These are phyloP conservation scores for Amaranthus hypochondriacus DNA, from an alignment of 148 eudicot species.

Conservation along the genomic window DNA sequence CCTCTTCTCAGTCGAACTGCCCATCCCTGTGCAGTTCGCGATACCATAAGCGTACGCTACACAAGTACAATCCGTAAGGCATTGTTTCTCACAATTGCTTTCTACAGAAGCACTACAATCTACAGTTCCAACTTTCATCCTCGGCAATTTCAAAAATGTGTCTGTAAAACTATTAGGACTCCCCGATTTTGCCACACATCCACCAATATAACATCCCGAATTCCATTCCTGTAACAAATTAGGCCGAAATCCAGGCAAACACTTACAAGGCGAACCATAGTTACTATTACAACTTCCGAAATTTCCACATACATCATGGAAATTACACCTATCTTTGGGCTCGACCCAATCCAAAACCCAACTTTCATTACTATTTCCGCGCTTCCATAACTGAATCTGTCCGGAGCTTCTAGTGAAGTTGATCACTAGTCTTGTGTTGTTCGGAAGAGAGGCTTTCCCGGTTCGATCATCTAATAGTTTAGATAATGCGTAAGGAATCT, in stretches of 20 bases:
- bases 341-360: conserved; percentile 21
- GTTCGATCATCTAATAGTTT: background rate
- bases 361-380: background rate
- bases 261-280: conserved; percentile 16
- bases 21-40: background rate
- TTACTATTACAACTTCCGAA: conserved; percentile 22
- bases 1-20: background rate
- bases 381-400: conserved; percentile 28
- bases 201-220: conserved; percentile 2
- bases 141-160: conserved; percentile 22
- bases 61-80: conserved; percentile 12
- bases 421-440: conserved; percentile 22
- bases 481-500: background rate
- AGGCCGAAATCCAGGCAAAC: conserved; percentile 26
- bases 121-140: conserved; percentile 12
- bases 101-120: background rate
- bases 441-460: background rate
- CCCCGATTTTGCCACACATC: conserved; percentile 7
- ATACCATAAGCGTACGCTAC: conserved; percentile 25
- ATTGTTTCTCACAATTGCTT: background rate
- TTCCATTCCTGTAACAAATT: background rate
- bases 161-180: background rate
- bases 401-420: conserved; percentile 16
- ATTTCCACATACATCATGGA: conserved; percentile 11
- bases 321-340: conserved; percentile 26